Percentiles rank a stretch among this genome's conserved stretches.
Conservation (phyloP, 306 rosid genomes). For the Quercus cerris region DNA sequence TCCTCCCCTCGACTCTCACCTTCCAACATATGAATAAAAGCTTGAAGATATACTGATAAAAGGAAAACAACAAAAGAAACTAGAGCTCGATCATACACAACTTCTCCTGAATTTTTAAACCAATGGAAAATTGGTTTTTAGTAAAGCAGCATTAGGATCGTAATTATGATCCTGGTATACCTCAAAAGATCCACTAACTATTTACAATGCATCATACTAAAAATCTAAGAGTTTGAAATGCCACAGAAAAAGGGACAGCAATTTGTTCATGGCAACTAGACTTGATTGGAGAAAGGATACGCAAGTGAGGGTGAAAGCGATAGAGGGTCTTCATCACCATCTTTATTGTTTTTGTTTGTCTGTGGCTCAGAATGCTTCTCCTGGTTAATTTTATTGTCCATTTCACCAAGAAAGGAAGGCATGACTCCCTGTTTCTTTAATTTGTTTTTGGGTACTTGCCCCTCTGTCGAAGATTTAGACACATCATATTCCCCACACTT, state of each 20-base stretch:
- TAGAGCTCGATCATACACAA: no score
- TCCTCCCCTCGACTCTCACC: no score
- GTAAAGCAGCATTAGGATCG: background rate
- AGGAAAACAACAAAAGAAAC: no score
- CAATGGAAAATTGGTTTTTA: background rate
- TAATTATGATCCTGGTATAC: background rate
- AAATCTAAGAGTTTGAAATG: background rate
- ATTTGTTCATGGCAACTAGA: background rate
- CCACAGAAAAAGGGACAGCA: background rate
- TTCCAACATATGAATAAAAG: no score
- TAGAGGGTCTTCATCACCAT: background rate
- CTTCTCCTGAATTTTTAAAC: no score
- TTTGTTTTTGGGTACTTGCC: background rate
- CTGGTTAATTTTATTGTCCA: no score
- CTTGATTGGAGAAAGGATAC: background rate
- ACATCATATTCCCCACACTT: background rate
- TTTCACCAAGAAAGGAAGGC: background rate
- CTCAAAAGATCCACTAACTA: background rate
- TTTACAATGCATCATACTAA: background rate
- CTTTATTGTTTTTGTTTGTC: background rate
- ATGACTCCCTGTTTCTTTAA: background rate
- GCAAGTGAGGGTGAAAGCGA: conserved; percentile 11
- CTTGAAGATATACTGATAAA: no score
- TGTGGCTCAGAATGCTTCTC: background rate
- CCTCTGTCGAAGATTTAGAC: background rate